Evolutionary conservation across 2,329 filamentous ascomycete species (phyloP).

Genomic region (Penicillium verrucosum): DNA sequence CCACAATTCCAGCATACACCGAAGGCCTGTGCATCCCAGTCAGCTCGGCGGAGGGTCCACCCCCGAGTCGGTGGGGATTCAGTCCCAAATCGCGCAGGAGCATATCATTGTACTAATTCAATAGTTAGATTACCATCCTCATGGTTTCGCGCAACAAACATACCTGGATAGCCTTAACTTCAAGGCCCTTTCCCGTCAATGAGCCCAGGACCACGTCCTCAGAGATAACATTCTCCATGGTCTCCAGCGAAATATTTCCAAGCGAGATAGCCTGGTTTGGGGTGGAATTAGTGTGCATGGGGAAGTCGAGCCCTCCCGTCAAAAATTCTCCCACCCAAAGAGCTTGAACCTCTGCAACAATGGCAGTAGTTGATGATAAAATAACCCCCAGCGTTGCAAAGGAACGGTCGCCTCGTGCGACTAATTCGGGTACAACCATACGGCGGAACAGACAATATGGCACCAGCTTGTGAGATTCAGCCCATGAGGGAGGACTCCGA

Average conservation of each 20-base stretch:
- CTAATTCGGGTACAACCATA: slow-evolving; percentile 22
- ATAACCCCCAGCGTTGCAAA: slow-evolving; percentile 21
- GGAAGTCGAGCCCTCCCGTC: slow-evolving; percentile 18
- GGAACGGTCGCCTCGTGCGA: slow-evolving; percentile 23
- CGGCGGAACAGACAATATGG: slow-evolving; percentile 25
- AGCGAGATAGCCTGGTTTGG: neutral
- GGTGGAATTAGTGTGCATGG: neutral
- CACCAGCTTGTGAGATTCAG: neutral
- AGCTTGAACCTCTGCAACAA: slow-evolving; percentile 26
- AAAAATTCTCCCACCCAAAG: slow-evolving; percentile 26
- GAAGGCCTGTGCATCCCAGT: slow-evolving; percentile 22
- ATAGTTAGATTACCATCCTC: neutral
- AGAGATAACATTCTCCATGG: slow-evolving; percentile 15
- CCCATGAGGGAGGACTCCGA: slow-evolving; percentile 1
- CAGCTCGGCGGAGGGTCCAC: slow-evolving; percentile 18
- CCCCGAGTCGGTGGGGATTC: slow-evolving; percentile 23
- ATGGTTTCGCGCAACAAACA: neutral
- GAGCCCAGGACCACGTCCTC: slow-evolving; percentile 23
- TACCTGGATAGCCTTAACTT: slow-evolving; percentile 25
- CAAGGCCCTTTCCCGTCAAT: slow-evolving; percentile 19
- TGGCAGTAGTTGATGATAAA: slow-evolving; percentile 19
- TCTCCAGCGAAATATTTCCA: neutral
- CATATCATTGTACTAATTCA: slow-evolving; percentile 24
- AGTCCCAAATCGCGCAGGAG: slow-evolving; percentile 25
- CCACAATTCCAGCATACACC: slow-evolving; percentile 26